Conservation (phyloP, 2,329 filamentous ascomycete genomes). For the Xylaria sp. region DNA sequence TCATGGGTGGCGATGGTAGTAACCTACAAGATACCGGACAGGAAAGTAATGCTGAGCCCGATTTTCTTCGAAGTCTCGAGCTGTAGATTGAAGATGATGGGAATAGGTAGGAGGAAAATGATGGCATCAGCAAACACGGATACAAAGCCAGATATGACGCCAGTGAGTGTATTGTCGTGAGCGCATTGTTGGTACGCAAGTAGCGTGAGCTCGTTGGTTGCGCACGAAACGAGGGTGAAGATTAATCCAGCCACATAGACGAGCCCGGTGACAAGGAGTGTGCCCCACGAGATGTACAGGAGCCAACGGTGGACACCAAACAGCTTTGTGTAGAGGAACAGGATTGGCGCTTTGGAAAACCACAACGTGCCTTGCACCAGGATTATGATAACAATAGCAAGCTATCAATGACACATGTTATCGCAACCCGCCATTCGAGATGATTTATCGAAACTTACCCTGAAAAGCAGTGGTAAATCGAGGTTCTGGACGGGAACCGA, state of each 20-base stretch:
- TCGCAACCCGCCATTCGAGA: not conserved
- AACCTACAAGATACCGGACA: slow-evolving; percentile 12
- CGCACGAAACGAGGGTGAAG: not conserved
- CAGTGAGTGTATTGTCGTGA: not conserved
- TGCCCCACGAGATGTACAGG: not conserved
- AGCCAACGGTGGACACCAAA: slow-evolving; percentile 12
- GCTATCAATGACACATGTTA: not conserved
- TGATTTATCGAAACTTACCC: not conserved
- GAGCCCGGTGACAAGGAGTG: not conserved
- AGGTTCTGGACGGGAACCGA: not conserved
- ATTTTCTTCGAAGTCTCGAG: slow-evolving; percentile 14
- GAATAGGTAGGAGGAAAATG: slow-evolving; percentile 10
- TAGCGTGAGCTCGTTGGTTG: not conserved
- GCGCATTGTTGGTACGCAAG: not conserved
- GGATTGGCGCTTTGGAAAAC: slow-evolving; percentile 10
- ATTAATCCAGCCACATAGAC: not conserved
- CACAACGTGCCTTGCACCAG: slow-evolving; percentile 5
- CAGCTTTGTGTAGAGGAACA: slow-evolving; percentile 9
- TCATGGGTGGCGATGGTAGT: too few species aligned
- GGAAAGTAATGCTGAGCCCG: slow-evolving; percentile 6
- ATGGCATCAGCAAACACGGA: slow-evolving; percentile 1
- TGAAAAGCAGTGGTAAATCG: not conserved
- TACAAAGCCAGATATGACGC: slow-evolving; percentile 3
- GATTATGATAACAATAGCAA: slow-evolving; percentile 3
- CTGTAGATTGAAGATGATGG: not conserved